These are phyloP conservation scores for Fusarium compactum DNA, from an alignment of 2,329 filamentous ascomycete genomes.

Conservation along the genomic window DNA sequence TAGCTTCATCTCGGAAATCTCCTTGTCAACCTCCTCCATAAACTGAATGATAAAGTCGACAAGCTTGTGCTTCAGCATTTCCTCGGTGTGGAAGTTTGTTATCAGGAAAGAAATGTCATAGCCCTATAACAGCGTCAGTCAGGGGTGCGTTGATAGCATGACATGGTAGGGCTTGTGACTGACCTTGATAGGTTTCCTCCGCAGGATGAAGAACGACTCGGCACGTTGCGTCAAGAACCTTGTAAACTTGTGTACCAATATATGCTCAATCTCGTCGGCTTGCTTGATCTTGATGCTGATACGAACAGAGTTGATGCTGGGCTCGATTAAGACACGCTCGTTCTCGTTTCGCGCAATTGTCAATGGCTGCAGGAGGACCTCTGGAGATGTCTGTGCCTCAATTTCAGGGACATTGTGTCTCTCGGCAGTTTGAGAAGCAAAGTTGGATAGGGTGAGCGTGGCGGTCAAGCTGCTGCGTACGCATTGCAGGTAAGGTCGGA, in stretches of 20 bases:
- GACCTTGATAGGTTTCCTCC: constrained; percentile 95
- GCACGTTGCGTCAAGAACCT: constrained; percentile 85
- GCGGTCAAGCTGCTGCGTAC: constrained; percentile 95
- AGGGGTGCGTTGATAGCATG: constrained; percentile 17
- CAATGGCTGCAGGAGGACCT: constrained; percentile 91
- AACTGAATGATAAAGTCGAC: constrained; percentile 99
- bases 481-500: constrained; percentile 95
- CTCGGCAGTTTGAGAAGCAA: constrained; percentile 96
- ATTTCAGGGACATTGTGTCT: constrained; percentile 98
- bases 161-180: constrained; percentile 38
- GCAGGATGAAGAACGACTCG: constrained; percentile 95
- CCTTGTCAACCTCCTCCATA: constrained; percentile 99
- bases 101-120: constrained; percentile 99
- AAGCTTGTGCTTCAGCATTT: constrained; percentile 98
- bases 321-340: constrained; percentile 95
- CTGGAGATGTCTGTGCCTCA: constrained; percentile 91
- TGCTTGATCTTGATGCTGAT: constrained; percentile 99
- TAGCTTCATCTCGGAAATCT: constrained; percentile 99
- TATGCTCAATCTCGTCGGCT: constrained; percentile 98
- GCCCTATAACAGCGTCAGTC: constrained; percentile 67
- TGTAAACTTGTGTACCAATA: constrained; percentile 98
- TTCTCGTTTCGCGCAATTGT: constrained; percentile 96
- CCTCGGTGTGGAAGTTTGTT: constrained; percentile 98
- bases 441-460: constrained; percentile 89
- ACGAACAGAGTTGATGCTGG: constrained; percentile 95